Base-by-base conservation (phyloP, 1,284 basidiomycete species). In the Fistulinella cinereoalba region DNA sequence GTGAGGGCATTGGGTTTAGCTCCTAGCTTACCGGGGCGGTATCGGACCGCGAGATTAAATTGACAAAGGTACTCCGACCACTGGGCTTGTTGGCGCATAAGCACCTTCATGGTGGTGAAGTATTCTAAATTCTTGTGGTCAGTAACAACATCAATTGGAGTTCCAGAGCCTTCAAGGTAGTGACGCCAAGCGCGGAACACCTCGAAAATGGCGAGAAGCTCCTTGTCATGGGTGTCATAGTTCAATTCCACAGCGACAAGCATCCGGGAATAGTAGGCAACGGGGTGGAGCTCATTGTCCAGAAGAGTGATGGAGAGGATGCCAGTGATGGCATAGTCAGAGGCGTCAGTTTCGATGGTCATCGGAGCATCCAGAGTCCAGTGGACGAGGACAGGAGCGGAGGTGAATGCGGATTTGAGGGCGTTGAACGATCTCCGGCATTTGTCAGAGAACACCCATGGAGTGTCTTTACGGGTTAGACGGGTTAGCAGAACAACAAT, bases 261-360 rank as follows among this genome's bases (percentile, higher is more conserved):
- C 1, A n/a, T 25, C 3, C 6, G 10, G 11, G 36, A 37, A 18
- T 24, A 23, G 15, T n/a, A 37, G 5, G 15, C 16, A 11, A 37
- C 21, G 1, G 10, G 36, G 8, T 25, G 22, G 23, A 37, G 22
- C 3, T 24, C 11, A 6, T 2, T 16, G 23, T 37, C 15, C 4
- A 15, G 9, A 13, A 15, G 9, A n/a, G 13, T 23, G 15, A 64
- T 64, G 13, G 55, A 58, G 49, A 65, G 50, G n/a, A 73, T 56
- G 16, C 57, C 61, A 8, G 61, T 56, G 3, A 70, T 45, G 10
- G 69, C 63, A 41, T 61, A 71, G 49, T 71, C 62, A 1, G 65
- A 71, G 15, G 66, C 56, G 34, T 71, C 64, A 13, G 68, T 64
- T 2, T 45, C 38, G 3, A 50, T 38, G 4, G 25, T 42, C 1